phyloP scores from a whole-genome alignment of 805 yeast genomes.

The Zygoascus bituminiphila region DNA sequence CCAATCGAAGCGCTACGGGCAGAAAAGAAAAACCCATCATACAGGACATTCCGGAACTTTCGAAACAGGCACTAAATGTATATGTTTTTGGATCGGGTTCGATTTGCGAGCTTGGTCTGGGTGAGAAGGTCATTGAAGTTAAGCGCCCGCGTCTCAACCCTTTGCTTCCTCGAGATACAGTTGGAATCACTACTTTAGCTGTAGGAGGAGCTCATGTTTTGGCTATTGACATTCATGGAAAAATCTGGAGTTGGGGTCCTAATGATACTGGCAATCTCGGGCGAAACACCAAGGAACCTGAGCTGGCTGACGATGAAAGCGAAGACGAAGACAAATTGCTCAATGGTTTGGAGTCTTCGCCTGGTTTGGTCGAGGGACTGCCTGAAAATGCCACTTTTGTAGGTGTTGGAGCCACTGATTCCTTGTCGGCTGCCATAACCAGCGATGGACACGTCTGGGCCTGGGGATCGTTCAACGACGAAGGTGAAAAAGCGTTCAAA shows the following conservation, averaged over 20 bases:
- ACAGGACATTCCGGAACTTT: constrained; percentile 22
- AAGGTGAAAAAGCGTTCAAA: constrained; percentile 81
- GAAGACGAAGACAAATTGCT: constrained; percentile 72
- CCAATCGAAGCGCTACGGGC: not conserved
- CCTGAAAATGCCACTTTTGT: constrained; percentile 47
- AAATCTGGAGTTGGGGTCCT: constrained; percentile 98
- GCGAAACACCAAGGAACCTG: constrained; percentile 57
- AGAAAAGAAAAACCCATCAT: not conserved
- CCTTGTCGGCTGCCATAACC: constrained; percentile 70
- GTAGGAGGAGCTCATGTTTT: constrained; percentile 95
- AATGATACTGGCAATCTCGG: constrained; percentile 91
- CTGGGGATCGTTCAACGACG: constrained; percentile 90
- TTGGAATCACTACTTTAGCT: constrained; percentile 74
- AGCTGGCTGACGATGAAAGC: constrained; percentile 55
- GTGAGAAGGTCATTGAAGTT: constrained; percentile 89
- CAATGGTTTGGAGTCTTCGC: constrained; percentile 85
- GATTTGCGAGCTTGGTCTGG: constrained; percentile 97
- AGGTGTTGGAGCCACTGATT: constrained; percentile 87
- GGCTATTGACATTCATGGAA: constrained; percentile 67
- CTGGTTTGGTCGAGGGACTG: constrained; percentile 66
- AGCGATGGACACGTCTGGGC: constrained; percentile 86
- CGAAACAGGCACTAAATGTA: constrained; percentile 52
- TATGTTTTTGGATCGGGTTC: constrained; percentile 96
- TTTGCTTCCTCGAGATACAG: constrained; percentile 50
- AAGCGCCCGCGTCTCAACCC: constrained; percentile 94